Evolutionary conservation across 192 early-diverging fungal species (phyloP).

Genomic region (Glomus cerebriforme): DNA sequence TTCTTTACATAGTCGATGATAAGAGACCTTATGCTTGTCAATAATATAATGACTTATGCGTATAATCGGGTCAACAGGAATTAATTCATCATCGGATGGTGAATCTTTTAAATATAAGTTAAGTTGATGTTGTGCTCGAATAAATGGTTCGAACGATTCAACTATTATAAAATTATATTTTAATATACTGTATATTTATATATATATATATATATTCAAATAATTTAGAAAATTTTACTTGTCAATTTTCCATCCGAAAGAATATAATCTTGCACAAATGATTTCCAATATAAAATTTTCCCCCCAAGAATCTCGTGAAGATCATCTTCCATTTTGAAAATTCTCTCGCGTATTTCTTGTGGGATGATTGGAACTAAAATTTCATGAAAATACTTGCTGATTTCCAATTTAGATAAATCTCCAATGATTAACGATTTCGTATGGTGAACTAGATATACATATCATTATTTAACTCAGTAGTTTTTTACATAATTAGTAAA

Average conservation of each 20-base stretch:
- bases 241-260: neutral
- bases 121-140: neutral
- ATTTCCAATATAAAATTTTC: constrained; percentile 2
- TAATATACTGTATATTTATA: too few relatives aligned
- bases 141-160: constrained; percentile 1
- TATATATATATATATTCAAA: neutral
- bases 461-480: too few relatives aligned
- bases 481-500: too few relatives aligned
- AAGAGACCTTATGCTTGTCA: neutral
- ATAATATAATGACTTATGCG: neutral
- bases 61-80: neutral
- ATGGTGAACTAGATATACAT: neutral
- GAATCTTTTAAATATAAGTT: neutral
- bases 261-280: neutral
- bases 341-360: neutral
- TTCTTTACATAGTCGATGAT: neutral
- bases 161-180: neutral
- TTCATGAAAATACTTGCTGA: neutral
- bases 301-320: constrained; percentile 1
- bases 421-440: constrained; percentile 6
- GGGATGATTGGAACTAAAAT: neutral
- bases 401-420: neutral
- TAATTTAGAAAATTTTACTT: neutral
- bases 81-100: neutral
- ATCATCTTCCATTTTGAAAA: constrained; percentile 11